Evolutionary conservation across 2,329 filamentous ascomycete genomes (phyloP).

Genomic region (Aspergillus terreus): DNA sequence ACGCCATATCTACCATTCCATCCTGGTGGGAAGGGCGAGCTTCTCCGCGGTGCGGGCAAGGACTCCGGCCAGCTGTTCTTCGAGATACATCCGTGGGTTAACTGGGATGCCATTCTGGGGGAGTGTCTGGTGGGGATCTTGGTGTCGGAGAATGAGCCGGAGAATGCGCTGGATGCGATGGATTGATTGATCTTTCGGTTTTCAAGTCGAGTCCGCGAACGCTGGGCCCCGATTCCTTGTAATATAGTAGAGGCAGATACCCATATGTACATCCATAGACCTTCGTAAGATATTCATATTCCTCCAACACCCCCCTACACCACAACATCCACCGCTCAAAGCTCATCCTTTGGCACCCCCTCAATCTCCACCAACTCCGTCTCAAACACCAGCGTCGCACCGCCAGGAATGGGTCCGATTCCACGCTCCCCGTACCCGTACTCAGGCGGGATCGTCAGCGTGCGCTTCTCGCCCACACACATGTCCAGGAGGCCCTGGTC

Average conservation of each 20-base stretch:
- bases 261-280: constrained; percentile 2
- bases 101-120: constrained; percentile 63
- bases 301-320: background rate
- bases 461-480: constrained; percentile 93
- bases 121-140: constrained; percentile 61
- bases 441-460: constrained; percentile 82
- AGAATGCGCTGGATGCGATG: constrained; percentile 54
- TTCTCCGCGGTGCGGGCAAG: constrained; percentile 61
- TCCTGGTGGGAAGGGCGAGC: constrained; percentile 68
- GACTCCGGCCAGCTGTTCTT: constrained; percentile 63
- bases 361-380: constrained; percentile 83
- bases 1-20: constrained; percentile 87
- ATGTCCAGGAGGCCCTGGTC: constrained; percentile 86
- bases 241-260: constrained; percentile 7
- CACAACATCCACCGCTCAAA: constrained; percentile 25
- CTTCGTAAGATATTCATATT: too few species aligned
- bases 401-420: constrained; percentile 79
- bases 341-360: constrained; percentile 58
- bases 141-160: constrained; percentile 51
- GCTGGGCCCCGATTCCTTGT: background rate
- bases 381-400: constrained; percentile 83
- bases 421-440: constrained; percentile 73
- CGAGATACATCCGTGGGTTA: constrained; percentile 65
- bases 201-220: background rate
- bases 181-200: constrained; percentile 44